Conservation (phyloP, 345 rosid species). For the Populus euphratica region DNA sequence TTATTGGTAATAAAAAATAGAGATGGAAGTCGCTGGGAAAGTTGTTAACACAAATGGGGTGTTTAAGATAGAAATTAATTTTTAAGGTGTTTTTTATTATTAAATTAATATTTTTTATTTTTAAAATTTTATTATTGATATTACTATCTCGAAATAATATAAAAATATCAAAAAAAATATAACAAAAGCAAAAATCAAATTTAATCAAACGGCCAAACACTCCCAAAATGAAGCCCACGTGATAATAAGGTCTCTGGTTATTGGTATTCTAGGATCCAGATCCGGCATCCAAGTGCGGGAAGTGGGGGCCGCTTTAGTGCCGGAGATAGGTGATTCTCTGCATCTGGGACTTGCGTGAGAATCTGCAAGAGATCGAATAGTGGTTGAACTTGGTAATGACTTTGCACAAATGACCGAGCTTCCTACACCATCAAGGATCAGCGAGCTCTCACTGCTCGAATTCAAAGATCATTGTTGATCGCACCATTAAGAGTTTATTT, state of each 20-base stretch:
- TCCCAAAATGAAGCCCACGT: neutral
- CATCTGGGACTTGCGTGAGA: neutral
- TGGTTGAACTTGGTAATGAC: neutral
- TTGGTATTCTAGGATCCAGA: neutral
- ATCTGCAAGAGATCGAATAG: neutral
- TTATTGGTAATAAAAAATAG: neutral
- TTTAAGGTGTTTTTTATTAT: too few species aligned
- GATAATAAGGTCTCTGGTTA: neutral
- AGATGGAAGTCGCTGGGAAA: neutral
- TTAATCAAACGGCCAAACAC: too few species aligned
- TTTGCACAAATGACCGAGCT: neutral
- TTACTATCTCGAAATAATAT: too few species aligned
- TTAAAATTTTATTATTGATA: too few species aligned
- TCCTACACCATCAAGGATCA: neutral
- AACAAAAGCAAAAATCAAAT: too few species aligned
- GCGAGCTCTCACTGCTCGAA: too few species aligned
- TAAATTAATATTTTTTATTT: too few species aligned
- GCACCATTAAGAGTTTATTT: too few species aligned
- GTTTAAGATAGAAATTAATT: too few species aligned
- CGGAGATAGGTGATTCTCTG: slow-evolving; percentile 2
- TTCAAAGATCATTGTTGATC: too few species aligned
- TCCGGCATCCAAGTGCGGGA: slow-evolving; percentile 18
- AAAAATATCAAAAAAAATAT: too few species aligned
- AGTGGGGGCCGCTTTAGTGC: neutral
- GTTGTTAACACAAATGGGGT: too few species aligned